These are phyloP conservation scores for Tetrahymena malaccensis DNA, from an alignment of 73 alveolate genomes.

Conservation along the genomic window DNA sequence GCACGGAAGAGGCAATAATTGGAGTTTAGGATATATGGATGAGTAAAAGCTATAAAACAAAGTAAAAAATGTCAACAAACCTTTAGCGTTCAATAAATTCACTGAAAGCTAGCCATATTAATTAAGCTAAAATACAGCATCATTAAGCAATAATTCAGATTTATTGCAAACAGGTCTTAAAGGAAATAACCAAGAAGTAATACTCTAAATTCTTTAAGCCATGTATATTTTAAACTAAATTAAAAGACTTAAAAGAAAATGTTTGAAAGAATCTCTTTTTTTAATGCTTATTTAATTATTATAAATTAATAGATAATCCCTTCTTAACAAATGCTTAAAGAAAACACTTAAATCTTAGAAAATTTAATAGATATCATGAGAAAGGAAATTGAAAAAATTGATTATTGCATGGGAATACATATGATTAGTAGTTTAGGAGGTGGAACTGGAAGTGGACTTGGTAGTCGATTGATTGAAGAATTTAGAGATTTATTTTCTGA, in stretches of 20 bases:
- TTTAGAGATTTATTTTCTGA: constrained; percentile 85
- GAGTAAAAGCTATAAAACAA: background rate
- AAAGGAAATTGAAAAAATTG: constrained; percentile 89
- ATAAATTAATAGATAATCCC: background rate
- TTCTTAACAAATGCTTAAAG: background rate
- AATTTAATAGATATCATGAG: constrained; percentile 78
- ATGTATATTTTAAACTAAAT: background rate
- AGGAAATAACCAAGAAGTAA: background rate
- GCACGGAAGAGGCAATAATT: constrained; percentile 96
- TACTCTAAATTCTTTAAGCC: background rate
- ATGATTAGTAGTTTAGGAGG: constrained; percentile 90
- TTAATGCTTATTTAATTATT: background rate
- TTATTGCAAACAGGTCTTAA: background rate
- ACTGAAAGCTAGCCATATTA: background rate
- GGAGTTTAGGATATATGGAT: constrained; percentile 96
- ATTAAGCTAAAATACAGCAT: background rate
- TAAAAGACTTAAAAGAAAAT: background rate
- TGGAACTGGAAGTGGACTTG: constrained; percentile 99
- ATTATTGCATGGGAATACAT: constrained; percentile 76
- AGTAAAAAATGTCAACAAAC: background rate
- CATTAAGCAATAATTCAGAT: background rate
- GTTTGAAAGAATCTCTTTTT: background rate
- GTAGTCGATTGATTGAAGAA: constrained; percentile 88
- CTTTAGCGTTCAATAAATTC: background rate
- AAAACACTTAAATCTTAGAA: constrained; percentile 48